phyloP scores from a whole-genome alignment of 2,329 filamentous ascomycete genomes.

The Xylariales sp. region DNA sequence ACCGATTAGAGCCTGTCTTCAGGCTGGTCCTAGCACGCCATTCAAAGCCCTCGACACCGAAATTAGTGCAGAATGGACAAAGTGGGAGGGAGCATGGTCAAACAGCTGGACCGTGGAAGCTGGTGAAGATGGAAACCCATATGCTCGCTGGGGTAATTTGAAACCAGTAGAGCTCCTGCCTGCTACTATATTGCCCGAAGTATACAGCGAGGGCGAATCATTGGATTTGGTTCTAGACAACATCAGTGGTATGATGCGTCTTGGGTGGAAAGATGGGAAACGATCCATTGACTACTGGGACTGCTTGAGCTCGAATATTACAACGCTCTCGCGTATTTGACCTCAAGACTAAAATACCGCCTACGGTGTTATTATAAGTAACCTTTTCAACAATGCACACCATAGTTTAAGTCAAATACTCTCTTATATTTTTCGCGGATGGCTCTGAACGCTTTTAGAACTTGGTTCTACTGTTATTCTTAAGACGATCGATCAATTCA shows the following conservation, averaged over 20 bases:
- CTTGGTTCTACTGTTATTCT: too few species aligned
- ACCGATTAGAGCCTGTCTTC: not conserved
- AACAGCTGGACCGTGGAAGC: conserved; percentile 3
- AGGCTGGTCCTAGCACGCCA: not conserved
- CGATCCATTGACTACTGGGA: conserved; percentile 3
- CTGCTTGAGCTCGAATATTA: not conserved
- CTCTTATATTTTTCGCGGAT: too few species aligned
- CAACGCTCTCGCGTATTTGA: not conserved
- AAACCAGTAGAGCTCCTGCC: not conserved
- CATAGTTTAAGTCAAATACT: too few species aligned
- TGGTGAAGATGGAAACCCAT: not conserved
- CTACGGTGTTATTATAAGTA: too few species aligned
- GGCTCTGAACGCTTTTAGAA: too few species aligned
- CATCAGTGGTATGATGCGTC: not conserved
- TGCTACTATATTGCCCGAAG: not conserved
- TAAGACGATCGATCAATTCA: too few species aligned
- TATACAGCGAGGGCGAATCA: conserved; percentile 1
- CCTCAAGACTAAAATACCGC: too few species aligned
- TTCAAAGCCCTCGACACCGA: not conserved
- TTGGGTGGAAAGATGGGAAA: conserved; percentile 1
- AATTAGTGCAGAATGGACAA: conserved; percentile 1
- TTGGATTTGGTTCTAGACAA: not conserved
- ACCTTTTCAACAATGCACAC: too few species aligned
- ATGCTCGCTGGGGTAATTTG: conserved; percentile 1
- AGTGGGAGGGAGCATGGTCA: conserved; percentile 1